These are phyloP conservation scores for Tylopilus sp. DNA, from an alignment of 1,284 basidiomycete genomes.

Conservation along the genomic window DNA sequence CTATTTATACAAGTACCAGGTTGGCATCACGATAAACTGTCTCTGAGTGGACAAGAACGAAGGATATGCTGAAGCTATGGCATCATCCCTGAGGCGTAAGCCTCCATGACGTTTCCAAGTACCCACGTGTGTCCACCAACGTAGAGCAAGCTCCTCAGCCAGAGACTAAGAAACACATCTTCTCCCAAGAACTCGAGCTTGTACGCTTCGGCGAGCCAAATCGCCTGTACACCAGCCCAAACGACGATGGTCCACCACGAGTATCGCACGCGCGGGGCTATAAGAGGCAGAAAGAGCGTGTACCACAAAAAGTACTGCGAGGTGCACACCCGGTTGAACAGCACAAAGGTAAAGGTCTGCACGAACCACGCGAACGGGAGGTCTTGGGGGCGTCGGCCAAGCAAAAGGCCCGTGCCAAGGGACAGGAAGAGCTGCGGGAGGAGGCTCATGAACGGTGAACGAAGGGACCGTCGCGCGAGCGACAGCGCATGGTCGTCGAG, in stretches of 20 bases:
- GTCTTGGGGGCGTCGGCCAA: conserved; percentile 50
- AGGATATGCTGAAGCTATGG: neutral
- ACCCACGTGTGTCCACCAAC: conserved; percentile 76
- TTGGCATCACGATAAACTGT: neutral
- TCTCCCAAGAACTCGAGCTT: conserved; percentile 83
- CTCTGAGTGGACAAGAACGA: neutral
- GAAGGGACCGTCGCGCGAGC: conserved; percentile 43
- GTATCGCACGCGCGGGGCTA: conserved; percentile 66
- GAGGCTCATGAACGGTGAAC: conserved; percentile 68
- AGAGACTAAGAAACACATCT: conserved; percentile 69
- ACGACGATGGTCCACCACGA: conserved; percentile 45
- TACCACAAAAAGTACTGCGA: conserved; percentile 99
- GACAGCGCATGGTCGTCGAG: conserved; percentile 38
- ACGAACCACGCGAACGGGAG: conserved; percentile 86
- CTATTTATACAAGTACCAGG: conserved; percentile 18
- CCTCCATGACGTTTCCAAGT: conserved; percentile 57
- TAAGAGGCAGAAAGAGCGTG: conserved; percentile 82
- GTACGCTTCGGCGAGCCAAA: conserved; percentile 87
- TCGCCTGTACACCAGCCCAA: conserved; percentile 78
- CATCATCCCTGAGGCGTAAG: conserved; percentile 36
- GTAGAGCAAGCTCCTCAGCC: conserved; percentile 75
- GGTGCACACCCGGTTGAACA: conserved; percentile 98
- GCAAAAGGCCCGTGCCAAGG: conserved; percentile 62
- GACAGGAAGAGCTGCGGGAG: conserved; percentile 71
- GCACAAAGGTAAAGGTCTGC: conserved; percentile 87